A percentile compares a stretch with the other conserved stretches of the same genome.
Conservation (phyloP, 2,329 filamentous ascomycete genomes). For the Aspergillus sclerotialis region DNA sequence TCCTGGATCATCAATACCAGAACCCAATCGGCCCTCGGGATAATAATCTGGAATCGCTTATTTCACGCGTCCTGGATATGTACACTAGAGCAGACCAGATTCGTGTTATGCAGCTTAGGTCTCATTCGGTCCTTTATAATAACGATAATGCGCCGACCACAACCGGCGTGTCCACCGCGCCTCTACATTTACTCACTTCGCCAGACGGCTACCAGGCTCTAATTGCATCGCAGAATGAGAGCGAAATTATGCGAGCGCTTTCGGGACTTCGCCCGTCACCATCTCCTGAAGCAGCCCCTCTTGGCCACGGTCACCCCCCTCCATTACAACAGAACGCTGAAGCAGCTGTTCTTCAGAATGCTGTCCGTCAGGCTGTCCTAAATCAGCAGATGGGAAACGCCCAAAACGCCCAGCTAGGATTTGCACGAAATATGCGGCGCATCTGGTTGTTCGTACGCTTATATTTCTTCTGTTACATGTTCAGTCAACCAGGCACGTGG, state of each 20-base stretch:
- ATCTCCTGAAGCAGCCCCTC: constrained; percentile 2
- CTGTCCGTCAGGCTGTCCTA: constrained; percentile 24
- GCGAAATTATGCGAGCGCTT: constrained; percentile 12
- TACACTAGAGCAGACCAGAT: constrained; percentile 25
- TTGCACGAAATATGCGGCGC: constrained; percentile 37
- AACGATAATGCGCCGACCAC: constrained; percentile 4
- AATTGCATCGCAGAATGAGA: constrained; percentile 32
- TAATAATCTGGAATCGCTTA: constrained; percentile 19
- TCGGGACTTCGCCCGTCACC: constrained; percentile 9
- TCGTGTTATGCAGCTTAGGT: constrained; percentile 15
- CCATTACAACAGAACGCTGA: constrained; percentile 10
- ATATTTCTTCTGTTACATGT: constrained; percentile 53
- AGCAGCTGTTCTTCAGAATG: constrained; percentile 20
- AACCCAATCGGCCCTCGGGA: constrained; percentile 16
- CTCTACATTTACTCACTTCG: constrained; percentile 39
- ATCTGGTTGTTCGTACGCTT: constrained; percentile 54
- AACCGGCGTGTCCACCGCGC: constrained; percentile 8
- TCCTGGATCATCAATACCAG: constrained; percentile 26
- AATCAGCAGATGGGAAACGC: constrained; percentile 19
- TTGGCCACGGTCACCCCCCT: constrained; percentile 4
- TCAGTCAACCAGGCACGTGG: constrained; percentile 44
- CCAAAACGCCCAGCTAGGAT: constrained; percentile 23
- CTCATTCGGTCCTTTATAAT: constrained; percentile 2
- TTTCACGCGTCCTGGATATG: constrained; percentile 23
- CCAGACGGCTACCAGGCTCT: constrained; percentile 40